Evolutionary conservation across 768 basidiomycete species (phyloP).

Genomic region (Termitomyces eurrhizus): DNA sequence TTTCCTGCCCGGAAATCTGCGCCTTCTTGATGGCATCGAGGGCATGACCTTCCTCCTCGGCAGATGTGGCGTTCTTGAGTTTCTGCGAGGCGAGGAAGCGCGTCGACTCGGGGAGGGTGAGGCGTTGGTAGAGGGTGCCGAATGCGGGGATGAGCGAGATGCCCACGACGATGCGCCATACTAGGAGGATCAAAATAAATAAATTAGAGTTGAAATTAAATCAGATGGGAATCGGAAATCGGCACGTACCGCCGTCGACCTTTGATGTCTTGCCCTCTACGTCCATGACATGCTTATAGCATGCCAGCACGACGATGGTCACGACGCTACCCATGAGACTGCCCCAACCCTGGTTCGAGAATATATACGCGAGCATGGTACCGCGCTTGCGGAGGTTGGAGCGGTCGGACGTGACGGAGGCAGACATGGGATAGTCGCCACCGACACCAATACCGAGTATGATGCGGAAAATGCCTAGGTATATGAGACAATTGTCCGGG

Average conservation of each 20-base stretch:
- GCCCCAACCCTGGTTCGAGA: slow-evolving; percentile 79
- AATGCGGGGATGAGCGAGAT: slow-evolving; percentile 73
- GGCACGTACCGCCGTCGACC: slow-evolving; percentile 59
- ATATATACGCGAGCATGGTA: slow-evolving; percentile 73
- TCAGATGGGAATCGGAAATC: not conserved
- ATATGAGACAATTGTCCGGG: slow-evolving; percentile 52
- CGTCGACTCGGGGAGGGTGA: slow-evolving; percentile 68
- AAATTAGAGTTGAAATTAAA: not conserved
- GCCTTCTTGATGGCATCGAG: slow-evolving; percentile 30
- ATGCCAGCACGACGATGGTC: slow-evolving; percentile 59
- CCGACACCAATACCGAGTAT: slow-evolving; percentile 76
- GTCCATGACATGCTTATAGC: slow-evolving; percentile 63
- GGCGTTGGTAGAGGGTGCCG: slow-evolving; percentile 69
- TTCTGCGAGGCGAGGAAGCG: slow-evolving; percentile 47
- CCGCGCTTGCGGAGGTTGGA: slow-evolving; percentile 64
- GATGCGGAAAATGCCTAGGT: slow-evolving; percentile 64
- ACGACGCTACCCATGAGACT: slow-evolving; percentile 58
- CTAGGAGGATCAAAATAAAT: slow-evolving; percentile 22
- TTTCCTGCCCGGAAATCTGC: slow-evolving; percentile 22
- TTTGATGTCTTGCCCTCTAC: slow-evolving; percentile 53
- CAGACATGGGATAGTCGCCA: slow-evolving; percentile 79
- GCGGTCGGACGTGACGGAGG: slow-evolving; percentile 64
- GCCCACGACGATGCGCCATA: slow-evolving; percentile 75
- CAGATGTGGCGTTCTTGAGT: slow-evolving; percentile 15
- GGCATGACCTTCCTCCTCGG: slow-evolving; percentile 21